Evolutionary conservation across 495 filamentous ascomycete genomes (phyloP).

Genomic region (Cercophora newfieldiana): DNA sequence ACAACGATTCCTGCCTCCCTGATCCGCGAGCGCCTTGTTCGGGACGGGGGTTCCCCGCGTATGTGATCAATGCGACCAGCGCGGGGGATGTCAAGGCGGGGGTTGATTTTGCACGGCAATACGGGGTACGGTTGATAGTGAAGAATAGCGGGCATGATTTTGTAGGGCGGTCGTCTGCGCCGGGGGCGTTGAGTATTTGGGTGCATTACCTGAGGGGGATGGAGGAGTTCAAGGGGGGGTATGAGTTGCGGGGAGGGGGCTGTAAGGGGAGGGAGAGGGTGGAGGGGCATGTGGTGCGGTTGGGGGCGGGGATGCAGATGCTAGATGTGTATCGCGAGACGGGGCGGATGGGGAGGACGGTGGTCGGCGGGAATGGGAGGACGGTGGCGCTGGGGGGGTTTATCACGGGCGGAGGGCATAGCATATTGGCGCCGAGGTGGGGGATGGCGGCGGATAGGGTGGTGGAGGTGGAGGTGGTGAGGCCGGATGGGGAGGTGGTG

Average conservation of each 20-base stretch:
- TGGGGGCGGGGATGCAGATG: slow-evolving; percentile 38
- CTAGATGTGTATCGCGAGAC: slow-evolving; percentile 29
- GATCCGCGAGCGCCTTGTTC: slow-evolving; percentile 32
- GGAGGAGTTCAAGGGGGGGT: slow-evolving; percentile 31
- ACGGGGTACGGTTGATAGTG: slow-evolving; percentile 60
- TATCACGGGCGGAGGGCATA: slow-evolving; percentile 61
- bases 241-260: slow-evolving; percentile 33
- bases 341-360: slow-evolving; percentile 29
- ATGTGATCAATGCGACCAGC: slow-evolving; percentile 45
- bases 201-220: slow-evolving; percentile 43
- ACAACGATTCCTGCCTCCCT: slow-evolving; percentile 45
- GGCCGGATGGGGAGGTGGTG: slow-evolving; percentile 50
- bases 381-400: slow-evolving; percentile 51
- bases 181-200: slow-evolving; percentile 51
- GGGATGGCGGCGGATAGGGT: slow-evolving; percentile 63
- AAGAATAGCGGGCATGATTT: slow-evolving; percentile 64
- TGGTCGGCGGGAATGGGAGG: slow-evolving; percentile 34
- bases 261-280: background rate
- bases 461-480: slow-evolving; percentile 61
- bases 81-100: slow-evolving; percentile 41
- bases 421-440: slow-evolving; percentile 50
- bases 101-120: slow-evolving; percentile 42
- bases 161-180: slow-evolving; percentile 49
- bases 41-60: slow-evolving; percentile 42
- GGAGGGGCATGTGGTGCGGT: slow-evolving; percentile 34